These are phyloP conservation scores for Lignosus rhinocerotis DNA, from an alignment of 1,284 basidiomycete species.

Conservation along the genomic window DNA sequence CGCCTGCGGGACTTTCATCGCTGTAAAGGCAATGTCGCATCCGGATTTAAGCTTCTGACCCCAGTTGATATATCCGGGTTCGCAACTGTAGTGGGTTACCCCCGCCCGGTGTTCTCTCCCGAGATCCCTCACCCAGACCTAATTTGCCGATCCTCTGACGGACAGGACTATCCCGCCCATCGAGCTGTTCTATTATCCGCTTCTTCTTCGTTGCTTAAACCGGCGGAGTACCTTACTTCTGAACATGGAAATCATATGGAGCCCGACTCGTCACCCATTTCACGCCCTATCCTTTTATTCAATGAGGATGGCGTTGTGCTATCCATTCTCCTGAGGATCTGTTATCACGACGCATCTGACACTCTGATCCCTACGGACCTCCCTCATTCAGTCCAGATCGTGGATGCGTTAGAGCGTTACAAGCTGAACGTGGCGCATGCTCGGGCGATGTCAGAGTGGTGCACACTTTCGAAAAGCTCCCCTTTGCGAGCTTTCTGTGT, in stretches of 20 bases:
- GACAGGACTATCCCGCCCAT: constrained; percentile 11
- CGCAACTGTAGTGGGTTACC: background rate
- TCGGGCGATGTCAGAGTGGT: constrained; percentile 1
- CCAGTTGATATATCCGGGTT: background rate
- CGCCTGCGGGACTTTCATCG: constrained; percentile 1
- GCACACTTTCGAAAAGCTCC: background rate
- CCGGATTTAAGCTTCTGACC: background rate
- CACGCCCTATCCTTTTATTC: background rate
- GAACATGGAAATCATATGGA: background rate
- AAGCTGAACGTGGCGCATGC: background rate
- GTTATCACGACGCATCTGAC: background rate
- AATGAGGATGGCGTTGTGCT: background rate
- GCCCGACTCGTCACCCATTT: too few species aligned
- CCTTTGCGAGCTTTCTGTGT: constrained; percentile 14
- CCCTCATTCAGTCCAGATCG: background rate
- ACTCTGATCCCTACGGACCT: background rate
- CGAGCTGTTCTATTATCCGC: constrained; percentile 12
- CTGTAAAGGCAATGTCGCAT: background rate
- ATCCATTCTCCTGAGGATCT: background rate
- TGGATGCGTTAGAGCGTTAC: constrained; percentile 6
- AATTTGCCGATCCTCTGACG: constrained; percentile 25
- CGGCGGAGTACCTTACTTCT: background rate
- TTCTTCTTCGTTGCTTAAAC: constrained; percentile 25
- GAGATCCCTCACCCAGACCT: constrained; percentile 7
- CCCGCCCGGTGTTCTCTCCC: background rate